These are phyloP conservation scores for Miscanthus lutarioriparius DNA, from an alignment of 176 grass and related monocot species.

Conservation along the genomic window DNA sequence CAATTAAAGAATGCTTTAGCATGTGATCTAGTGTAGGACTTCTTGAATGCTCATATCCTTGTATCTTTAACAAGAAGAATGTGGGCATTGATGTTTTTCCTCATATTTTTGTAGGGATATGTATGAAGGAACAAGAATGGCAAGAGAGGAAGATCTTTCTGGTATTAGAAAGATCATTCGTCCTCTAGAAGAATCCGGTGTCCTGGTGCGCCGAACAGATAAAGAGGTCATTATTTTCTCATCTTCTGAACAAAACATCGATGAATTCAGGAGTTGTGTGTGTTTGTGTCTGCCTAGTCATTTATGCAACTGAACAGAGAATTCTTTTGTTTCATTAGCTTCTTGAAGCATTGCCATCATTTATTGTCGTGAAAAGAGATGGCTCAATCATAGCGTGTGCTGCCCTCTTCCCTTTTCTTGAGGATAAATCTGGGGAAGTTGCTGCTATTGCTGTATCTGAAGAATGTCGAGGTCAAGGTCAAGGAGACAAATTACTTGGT, in stretches of 20 bases:
- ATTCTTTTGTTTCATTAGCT: constrained; percentile 50
- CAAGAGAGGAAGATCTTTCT: constrained; percentile 75
- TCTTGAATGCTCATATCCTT: constrained; percentile 6
- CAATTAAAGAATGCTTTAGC: neutral
- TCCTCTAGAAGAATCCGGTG: constrained; percentile 83
- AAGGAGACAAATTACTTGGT: constrained; percentile 98
- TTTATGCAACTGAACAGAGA: constrained; percentile 31
- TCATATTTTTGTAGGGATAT: constrained; percentile 56
- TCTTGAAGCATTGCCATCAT: constrained; percentile 59
- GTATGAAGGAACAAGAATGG: constrained; percentile 90
- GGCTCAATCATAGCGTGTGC: constrained; percentile 90
- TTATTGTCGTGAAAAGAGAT: constrained; percentile 84
- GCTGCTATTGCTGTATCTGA: constrained; percentile 92
- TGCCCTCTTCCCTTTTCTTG: constrained; percentile 77
- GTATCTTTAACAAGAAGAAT: constrained; percentile 8
- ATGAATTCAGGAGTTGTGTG: neutral
- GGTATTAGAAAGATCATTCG: constrained; percentile 82
- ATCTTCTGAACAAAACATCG: constrained; percentile 12
- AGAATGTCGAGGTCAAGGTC: constrained; percentile 90
- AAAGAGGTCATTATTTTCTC: constrained; percentile 55
- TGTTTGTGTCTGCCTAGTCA: constrained; percentile 9
- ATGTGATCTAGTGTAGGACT: constrained; percentile 9
- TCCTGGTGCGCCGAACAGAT: constrained; percentile 70
- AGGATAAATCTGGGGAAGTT: constrained; percentile 91
- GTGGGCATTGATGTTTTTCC: constrained; percentile 9